Evolutionary conservation across 208 protist genomes (phyloP), one percentile per base, ranked within the genome.

Genomic region (Jaenimonas drosophilae): DNA sequence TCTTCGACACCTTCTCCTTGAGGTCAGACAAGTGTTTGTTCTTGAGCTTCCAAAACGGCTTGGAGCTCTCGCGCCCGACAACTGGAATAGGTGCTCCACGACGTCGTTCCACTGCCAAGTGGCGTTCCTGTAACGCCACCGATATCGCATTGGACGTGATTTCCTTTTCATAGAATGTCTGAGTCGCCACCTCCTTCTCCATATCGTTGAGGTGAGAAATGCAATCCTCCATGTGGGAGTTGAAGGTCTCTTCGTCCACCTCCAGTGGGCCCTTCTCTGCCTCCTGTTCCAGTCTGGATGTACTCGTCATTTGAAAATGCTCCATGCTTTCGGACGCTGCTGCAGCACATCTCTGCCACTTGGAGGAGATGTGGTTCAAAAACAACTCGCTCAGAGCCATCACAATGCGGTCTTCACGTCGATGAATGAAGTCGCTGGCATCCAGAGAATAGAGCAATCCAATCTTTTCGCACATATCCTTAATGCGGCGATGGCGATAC

Each of bases 361-460:
- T 34, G 26, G 24, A 43, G 26, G 43, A 38, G 17, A 75, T 4
- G 44, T 64, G 30, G 5, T 53, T 54, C 23, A 43, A 38, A 28
- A 61, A 77, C 36, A 84, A 49, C 61, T 84, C 75, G 23, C 69
- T 51, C 28, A 84, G 43, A 1, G 75, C 73, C 27, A 58, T 52
- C 19, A 70, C 54, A 26, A 91, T 75, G 24, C 74, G 70, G 41
- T 91, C 83, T 54, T 91, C 83, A 6, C 72, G 64, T 46, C 65
- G 31, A 9, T 70, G 50, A 6, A 58, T 17, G 47, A 91, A 78
- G 65, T 91, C 83, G 2, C 66, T 57, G 2, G 73, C 68, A 7
- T 63, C 49, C 16, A 88, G 42, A 6, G 59, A 26, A 33, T 70
- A 54, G 30, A 63, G 49, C 47, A 91, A 64, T 16, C 59, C 53